A percentile compares a stretch with the other conserved stretches of the same genome.
These are phyloP conservation scores for Paramecium biaurelia DNA, from an alignment of 73 alveolate genomes.

Conservation along the genomic window DNA sequence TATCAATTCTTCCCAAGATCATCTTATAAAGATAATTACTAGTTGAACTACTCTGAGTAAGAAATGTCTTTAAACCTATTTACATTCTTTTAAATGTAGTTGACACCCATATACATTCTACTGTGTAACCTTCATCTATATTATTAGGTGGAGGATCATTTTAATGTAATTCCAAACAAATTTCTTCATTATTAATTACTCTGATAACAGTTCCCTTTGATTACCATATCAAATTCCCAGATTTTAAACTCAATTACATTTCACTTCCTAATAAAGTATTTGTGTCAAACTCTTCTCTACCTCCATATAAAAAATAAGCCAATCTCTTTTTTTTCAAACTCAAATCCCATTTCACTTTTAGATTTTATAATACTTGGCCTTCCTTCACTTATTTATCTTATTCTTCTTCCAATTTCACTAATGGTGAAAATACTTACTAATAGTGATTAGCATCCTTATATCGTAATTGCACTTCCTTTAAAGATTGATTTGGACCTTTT, in stretches of 20 bases:
- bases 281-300: constrained; percentile 57
- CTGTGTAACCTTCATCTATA: constrained; percentile 77
- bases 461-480: constrained; percentile 43
- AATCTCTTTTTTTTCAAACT: constrained; percentile 52
- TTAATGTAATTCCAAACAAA: constrained; percentile 83
- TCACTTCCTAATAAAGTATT: constrained; percentile 47
- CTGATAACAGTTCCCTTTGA: constrained; percentile 92
- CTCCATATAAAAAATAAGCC: constrained; percentile 50
- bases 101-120: constrained; percentile 98
- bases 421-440: constrained; percentile 29
- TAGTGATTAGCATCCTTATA: constrained; percentile 35
- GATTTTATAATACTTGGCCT: neutral
- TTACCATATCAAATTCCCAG: constrained; percentile 64
- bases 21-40: constrained; percentile 83
- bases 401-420: constrained; percentile 22
- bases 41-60: constrained; percentile 83
- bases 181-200: constrained; percentile 93
- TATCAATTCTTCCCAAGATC: constrained; percentile 91
- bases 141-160: constrained; percentile 80
- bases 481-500: neutral
- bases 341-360: constrained; percentile 53
- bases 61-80: constrained; percentile 86
- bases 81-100: constrained; percentile 98
- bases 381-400: constrained; percentile 47
- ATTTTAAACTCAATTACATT: constrained; percentile 33